Evolutionary conservation across 306 rosid genomes (phyloP), one percentile per base, ranked within the genome.

Genomic region (Cercis canadensis): DNA sequence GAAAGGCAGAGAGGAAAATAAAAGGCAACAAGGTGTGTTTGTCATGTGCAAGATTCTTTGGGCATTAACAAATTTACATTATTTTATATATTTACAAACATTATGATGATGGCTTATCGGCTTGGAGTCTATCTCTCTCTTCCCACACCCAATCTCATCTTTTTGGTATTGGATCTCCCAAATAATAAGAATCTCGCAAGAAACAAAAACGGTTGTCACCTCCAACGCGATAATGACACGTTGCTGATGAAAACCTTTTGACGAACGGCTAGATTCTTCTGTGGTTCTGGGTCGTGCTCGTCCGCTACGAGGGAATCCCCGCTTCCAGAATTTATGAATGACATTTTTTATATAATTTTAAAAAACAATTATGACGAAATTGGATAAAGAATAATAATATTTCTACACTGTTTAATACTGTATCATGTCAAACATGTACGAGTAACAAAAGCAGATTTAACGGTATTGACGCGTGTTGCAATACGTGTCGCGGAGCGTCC

Each of bases 251-350:
- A 44, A 50, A 56, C 11, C 67, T 58, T 37, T 62, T 62, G 55
- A 76, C 67, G 34, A 51, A 60, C 69, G 69, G 65, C 44, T 62
- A 79, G 78, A 81, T 77, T 75, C 81, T 74, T 59, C 56, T 52
- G 34, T 36, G 19, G 62, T 64, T 61, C 41, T 39, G 44, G 73
- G 54, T 56, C 15, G 18, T 57, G 21, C 62, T 79, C 62, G 74
- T 71, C 73, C 69, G 51, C 41, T 57, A 36, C 70, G 44, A 37
- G 51, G 32, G 70, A 73, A 83, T 83, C 80, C 59, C 41, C 44
- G 65, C 55, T 71, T 73, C 65, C 62, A 40, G 77, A 84, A 70
- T 62, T 79, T 74, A 12, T 17, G 64, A 67, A 65, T 52, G 29
- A 24, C 3, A 1, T 24, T 24, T 24, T 24, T 24, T 24, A 24